Conservation (phyloP, 2,329 filamentous ascomycete genomes). For the Ophiostoma sp. region DNA sequence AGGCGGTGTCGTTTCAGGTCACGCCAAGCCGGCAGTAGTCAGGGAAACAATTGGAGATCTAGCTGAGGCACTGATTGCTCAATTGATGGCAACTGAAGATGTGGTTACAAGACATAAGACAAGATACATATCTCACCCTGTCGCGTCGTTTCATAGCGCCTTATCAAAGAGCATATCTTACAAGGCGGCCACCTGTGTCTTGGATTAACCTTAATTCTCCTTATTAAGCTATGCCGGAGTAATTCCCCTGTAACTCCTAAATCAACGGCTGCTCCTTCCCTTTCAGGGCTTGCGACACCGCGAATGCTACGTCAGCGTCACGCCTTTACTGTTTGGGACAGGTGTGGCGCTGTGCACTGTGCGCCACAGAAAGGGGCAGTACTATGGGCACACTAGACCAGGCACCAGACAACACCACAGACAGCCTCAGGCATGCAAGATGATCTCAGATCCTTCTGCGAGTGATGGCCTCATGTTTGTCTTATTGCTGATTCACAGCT, state of each 20-base stretch:
- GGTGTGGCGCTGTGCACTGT: neutral
- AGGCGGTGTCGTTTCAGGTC: too few relatives aligned
- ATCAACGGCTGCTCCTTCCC: neutral
- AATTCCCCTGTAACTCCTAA: neutral
- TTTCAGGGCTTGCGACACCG: neutral
- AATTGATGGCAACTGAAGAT: neutral
- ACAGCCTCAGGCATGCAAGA: too few relatives aligned
- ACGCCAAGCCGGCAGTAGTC: too few relatives aligned
- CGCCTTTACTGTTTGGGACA: neutral
- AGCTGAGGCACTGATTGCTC: too few relatives aligned
- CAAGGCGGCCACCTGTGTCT: neutral
- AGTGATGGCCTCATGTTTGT: too few relatives aligned
- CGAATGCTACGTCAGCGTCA: neutral
- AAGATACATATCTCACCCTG: neutral
- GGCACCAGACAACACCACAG: too few relatives aligned
- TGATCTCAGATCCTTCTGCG: too few relatives aligned
- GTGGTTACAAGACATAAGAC: neutral
- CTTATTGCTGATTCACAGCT: too few relatives aligned
- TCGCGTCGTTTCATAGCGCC: neutral
- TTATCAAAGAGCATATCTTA: neutral
- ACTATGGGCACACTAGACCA: too few relatives aligned
- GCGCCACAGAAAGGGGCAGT: neutral
- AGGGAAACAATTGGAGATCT: too few relatives aligned
- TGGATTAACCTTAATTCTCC: slow-evolving; percentile 7
- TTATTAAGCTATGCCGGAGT: neutral